Percentiles rank a stretch among this genome's conserved stretches.
Conservation (phyloP, 2,329 filamentous ascomycete genomes). For the Stylonectria norvegica region DNA sequence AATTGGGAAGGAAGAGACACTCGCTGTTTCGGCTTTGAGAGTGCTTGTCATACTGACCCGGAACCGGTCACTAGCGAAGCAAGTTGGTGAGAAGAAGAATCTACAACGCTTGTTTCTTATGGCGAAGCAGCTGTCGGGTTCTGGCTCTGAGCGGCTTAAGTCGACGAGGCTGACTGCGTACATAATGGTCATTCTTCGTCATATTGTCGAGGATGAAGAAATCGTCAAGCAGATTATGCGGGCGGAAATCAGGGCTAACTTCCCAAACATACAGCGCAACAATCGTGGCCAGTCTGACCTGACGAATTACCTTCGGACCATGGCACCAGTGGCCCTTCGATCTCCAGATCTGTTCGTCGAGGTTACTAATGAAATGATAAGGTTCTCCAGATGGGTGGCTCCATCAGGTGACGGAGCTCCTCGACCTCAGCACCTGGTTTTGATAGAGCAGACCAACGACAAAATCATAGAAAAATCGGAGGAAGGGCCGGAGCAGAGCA, state of each 20-base stretch:
- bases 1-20: slow-evolving; percentile 79
- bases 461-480: slow-evolving; percentile 12
- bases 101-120: slow-evolving; percentile 89
- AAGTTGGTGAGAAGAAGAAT: slow-evolving; percentile 82
- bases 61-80: slow-evolving; percentile 67
- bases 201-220: slow-evolving; percentile 91
- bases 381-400: slow-evolving; percentile 60
- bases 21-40: slow-evolving; percentile 79
- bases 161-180: slow-evolving; percentile 52
- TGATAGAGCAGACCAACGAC: slow-evolving; percentile 37
- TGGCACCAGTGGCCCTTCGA: slow-evolving; percentile 77
- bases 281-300: slow-evolving; percentile 62
- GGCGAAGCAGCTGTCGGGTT: slow-evolving; percentile 84
- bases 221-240: slow-evolving; percentile 89
- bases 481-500: slow-evolving; percentile 12
- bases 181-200: slow-evolving; percentile 83
- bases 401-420: slow-evolving; percentile 33
- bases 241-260: slow-evolving; percentile 77
- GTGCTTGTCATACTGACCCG: slow-evolving; percentile 87
- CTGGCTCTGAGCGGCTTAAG: slow-evolving; percentile 69
- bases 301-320: slow-evolving; percentile 67
- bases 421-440: slow-evolving; percentile 36
- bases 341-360: slow-evolving; percentile 84
- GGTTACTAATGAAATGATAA: slow-evolving; percentile 79
- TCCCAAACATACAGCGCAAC: slow-evolving; percentile 55